Percentiles rank a stretch among this genome's conserved stretches.
Evolutionary conservation across 257 asterid species (phyloP).

Genomic region (Nicotiana tomentosiformis): DNA sequence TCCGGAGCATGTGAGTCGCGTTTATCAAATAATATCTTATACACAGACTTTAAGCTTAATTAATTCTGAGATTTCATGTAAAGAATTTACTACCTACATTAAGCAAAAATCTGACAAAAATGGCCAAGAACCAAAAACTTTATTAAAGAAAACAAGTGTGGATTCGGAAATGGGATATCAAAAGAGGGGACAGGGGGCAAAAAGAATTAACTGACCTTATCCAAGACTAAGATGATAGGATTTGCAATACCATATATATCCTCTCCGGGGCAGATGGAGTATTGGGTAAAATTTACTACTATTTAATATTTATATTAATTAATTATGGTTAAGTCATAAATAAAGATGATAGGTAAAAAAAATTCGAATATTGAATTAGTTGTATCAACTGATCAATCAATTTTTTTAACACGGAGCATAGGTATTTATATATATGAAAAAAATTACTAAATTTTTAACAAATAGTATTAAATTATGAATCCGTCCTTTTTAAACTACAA

Average conservation of each 20-base stretch:
- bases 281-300: no score
- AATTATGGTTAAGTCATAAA: no score
- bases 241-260: background rate
- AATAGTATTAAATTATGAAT: background rate
- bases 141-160: background rate
- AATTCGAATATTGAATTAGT: background rate
- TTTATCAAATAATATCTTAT: background rate
- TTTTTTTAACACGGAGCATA: background rate
- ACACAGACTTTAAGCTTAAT: background rate
- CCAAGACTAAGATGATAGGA: background rate
- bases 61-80: background rate
- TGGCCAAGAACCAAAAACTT: background rate
- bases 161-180: background rate
- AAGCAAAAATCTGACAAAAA: conserved; percentile 2
- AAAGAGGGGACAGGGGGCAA: background rate
- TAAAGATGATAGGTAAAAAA: no score
- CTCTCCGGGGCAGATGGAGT: no score
- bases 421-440: background rate
- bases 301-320: no score
- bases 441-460: background rate
- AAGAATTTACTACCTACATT: background rate
- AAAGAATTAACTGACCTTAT: background rate
- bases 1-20: background rate
- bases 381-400: background rate
- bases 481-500: background rate